Percentiles rank a stretch among this genome's conserved stretches.
phyloP scores from a whole-genome alignment of 139 green algal species.

The Tetraselmis striata region DNA sequence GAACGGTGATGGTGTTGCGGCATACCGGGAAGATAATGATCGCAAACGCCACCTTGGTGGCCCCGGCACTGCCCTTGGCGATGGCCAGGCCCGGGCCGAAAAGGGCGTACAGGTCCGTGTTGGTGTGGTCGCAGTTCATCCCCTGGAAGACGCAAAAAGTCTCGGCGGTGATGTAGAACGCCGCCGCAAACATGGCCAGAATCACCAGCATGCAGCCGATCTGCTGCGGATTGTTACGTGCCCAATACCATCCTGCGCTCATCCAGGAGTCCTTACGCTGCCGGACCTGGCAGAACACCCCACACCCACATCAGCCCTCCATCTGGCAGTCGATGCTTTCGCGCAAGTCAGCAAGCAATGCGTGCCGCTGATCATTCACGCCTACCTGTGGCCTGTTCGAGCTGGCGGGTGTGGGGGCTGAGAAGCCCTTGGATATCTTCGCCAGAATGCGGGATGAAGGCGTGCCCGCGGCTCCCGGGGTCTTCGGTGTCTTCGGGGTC shows the following conservation, averaged over 20 bases:
- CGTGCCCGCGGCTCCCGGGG: no score
- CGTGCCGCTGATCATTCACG: neutral
- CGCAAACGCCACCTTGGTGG: slow-evolving; percentile 12
- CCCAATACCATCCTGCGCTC: neutral
- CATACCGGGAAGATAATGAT: slow-evolving; percentile 21
- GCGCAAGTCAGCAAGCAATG: neutral
- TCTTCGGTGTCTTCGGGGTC: no score
- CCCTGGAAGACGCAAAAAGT: neutral
- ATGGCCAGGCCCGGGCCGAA: slow-evolving; percentile 12
- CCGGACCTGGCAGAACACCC: no score
- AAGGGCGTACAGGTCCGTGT: neutral
- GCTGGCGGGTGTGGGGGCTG: neutral
- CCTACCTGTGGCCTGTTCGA: neutral
- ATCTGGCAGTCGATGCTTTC: neutral
- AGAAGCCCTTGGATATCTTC: neutral
- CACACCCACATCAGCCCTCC: no score
- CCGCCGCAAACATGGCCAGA: neutral
- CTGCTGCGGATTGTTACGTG: neutral
- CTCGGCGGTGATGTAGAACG: neutral
- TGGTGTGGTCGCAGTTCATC: neutral
- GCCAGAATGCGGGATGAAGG: no score
- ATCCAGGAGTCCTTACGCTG: no score
- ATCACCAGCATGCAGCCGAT: neutral
- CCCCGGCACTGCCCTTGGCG: slow-evolving; percentile 14
- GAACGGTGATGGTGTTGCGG: slow-evolving; percentile 21